phyloP scores from a whole-genome alignment of 192 early-diverging fungal genomes.

The Umbelopsis vinacea region DNA sequence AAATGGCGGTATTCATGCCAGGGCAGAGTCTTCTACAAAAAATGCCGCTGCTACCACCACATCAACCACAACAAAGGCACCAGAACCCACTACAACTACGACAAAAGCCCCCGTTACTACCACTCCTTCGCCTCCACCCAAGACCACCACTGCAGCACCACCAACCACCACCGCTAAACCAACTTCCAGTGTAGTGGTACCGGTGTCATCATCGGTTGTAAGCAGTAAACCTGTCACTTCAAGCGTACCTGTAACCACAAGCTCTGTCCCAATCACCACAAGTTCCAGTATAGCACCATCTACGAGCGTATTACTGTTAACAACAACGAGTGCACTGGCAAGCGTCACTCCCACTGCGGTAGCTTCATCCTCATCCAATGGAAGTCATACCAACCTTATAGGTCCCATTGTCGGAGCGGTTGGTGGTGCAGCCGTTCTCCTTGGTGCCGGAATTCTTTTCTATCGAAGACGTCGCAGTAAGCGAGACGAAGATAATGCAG shows the following conservation, averaged over 20 bases:
- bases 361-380: background rate
- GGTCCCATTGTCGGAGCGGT: slow-evolving; percentile 1
- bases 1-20: background rate
- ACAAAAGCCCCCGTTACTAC: background rate
- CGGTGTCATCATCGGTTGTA: background rate
- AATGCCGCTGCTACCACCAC: background rate
- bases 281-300: background rate
- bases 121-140: background rate
- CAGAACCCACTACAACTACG: background rate
- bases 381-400: slow-evolving; percentile 7
- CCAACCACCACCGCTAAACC: background rate
- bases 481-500: slow-evolving; percentile 10
- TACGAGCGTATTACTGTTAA: background rate
- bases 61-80: background rate
- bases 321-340: background rate
- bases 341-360: background rate
- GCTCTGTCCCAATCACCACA: background rate
- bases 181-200: background rate
- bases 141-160: background rate
- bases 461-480: background rate
- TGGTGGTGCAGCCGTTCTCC: background rate
- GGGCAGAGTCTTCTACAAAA: background rate
- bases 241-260: background rate
- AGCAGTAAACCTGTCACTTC: background rate
- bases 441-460: slow-evolving; percentile 3